phyloP scores from a whole-genome alignment of 2,329 filamentous ascomycete species.

The Ascochyta lentis region DNA sequence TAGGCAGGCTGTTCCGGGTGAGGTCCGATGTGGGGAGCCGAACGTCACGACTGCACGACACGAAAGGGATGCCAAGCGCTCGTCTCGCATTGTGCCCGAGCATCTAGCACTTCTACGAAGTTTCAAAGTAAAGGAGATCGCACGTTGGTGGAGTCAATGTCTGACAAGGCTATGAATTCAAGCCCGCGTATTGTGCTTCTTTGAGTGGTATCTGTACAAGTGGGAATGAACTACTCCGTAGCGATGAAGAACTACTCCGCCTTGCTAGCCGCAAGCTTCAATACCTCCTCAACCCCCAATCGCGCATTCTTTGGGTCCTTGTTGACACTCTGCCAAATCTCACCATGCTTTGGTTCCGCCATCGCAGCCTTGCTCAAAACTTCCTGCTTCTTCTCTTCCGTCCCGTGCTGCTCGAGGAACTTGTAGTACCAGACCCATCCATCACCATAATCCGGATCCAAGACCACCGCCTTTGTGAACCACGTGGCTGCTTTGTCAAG shows the following conservation, averaged over 20 bases:
- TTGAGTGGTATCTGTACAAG: not conserved
- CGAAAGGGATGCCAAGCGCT: not conserved
- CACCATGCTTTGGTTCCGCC: slow-evolving; percentile 89
- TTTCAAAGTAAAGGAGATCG: not conserved
- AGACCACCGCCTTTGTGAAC: slow-evolving; percentile 94
- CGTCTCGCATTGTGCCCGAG: not conserved
- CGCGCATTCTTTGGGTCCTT: slow-evolving; percentile 86
- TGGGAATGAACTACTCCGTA: not conserved
- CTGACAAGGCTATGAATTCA: not conserved
- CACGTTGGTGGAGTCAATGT: not conserved
- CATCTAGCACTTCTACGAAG: not conserved
- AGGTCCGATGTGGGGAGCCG: slow-evolving; percentile 15
- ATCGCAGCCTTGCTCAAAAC: slow-evolving; percentile 80
- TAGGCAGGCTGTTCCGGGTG: not conserved
- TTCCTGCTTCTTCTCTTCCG: slow-evolving; percentile 88
- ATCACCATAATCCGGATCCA: slow-evolving; percentile 87
- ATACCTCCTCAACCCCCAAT: slow-evolving; percentile 77
- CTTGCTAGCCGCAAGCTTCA: slow-evolving; percentile 75
- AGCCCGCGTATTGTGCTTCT: not conserved
- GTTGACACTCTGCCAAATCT: slow-evolving; percentile 84
- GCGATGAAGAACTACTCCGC: slow-evolving; percentile 50
- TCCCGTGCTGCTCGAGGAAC: slow-evolving; percentile 90
- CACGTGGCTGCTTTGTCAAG: slow-evolving; percentile 94
- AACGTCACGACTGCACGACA: slow-evolving; percentile 9
- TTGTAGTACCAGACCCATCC: slow-evolving; percentile 99